A percentile compares a stretch with the other conserved stretches of the same genome.
phyloP scores from a whole-genome alignment of 495 filamentous ascomycete species.

The Talaromyces thailandensis region DNA sequence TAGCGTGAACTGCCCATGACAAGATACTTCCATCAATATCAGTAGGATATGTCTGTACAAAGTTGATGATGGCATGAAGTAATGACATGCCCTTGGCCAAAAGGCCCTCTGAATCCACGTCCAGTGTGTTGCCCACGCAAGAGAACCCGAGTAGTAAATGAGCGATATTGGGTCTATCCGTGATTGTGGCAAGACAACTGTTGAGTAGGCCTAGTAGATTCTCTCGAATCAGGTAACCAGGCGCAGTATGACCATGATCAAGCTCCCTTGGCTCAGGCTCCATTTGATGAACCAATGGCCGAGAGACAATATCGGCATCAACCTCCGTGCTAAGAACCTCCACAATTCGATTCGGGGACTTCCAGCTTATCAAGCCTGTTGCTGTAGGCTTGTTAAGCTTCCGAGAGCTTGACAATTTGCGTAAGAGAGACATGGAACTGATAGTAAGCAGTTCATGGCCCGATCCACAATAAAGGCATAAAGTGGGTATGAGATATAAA shows the following conservation, averaged over 20 bases:
- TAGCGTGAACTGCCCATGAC: constrained; percentile 65
- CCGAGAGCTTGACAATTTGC: constrained; percentile 74
- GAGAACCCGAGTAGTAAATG: constrained; percentile 86
- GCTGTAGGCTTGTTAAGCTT: constrained; percentile 53
- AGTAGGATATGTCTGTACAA: constrained; percentile 54
- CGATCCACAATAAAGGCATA: constrained; percentile 77
- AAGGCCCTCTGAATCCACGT: constrained; percentile 49
- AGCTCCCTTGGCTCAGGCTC: constrained; percentile 51
- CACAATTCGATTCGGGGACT: constrained; percentile 68
- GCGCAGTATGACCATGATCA: constrained; percentile 49
- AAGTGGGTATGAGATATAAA: constrained; percentile 60
- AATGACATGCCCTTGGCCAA: constrained; percentile 64
- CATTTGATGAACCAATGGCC: constrained; percentile 58
- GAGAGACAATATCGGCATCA: constrained; percentile 59
- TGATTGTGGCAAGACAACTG: constrained; percentile 59
- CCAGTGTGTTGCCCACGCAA: constrained; percentile 57
- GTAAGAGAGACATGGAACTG: constrained; percentile 66
- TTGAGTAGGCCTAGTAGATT: constrained; percentile 76
- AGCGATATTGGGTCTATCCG: constrained; percentile 69
- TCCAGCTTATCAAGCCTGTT: constrained; percentile 35
- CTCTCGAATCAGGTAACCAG: constrained; percentile 66
- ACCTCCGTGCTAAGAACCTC: constrained; percentile 64
- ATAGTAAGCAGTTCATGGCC: constrained; percentile 68
- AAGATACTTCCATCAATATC: constrained; percentile 50
- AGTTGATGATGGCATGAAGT: constrained; percentile 67